Base-by-base conservation (phyloP, 2,329 filamentous ascomycete genomes). In the Penicillium polonicum region DNA sequence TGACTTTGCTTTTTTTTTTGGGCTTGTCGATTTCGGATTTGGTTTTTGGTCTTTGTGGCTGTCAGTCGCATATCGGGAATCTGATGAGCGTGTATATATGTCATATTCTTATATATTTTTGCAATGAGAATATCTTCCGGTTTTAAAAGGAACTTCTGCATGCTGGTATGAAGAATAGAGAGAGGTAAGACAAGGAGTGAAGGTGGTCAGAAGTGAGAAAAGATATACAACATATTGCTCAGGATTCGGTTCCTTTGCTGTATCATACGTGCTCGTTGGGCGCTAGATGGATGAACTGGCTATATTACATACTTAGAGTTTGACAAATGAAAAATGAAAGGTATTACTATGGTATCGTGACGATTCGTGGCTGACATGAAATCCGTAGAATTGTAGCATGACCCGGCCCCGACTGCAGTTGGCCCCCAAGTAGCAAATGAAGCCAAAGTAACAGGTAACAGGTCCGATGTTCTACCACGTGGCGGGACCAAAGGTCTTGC, bases 401-500 rank as follows among this genome's bases (percentile, higher is more conserved):
- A 15, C 23, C 41, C 21, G 13, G 23, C 13, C 7, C n/a, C 15
- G 5, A 43, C 21, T 17, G 12, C 8, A 36, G 21, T 35, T 33
- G 8, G 17, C 23, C 8, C 7, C 12, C 10, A 25, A 38, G 2
- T 2, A 19, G 17, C n/a, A 15, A 31, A 31, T 21, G 13, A 5
- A 48, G 12, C n/a, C n/a, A 17, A 27, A 39, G 5, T 29, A n/a
- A 45, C 17, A 52, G 4, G 5, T 4, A 25, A 33, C 8, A 23
- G 12, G n/a, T 31, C 15, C 8, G 8, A 42, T 1, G 2, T 2
- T 29, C 19, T 61, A 70, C 70, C 70, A 72, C 1, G 52, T 52
- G 5, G 39, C 5, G 1, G 87, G 87, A 6, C 87, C 87, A 75
- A 89, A 90, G 0, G 74, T 84, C 71, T 84, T 68, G 0, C 86